These are phyloP conservation scores for Nidularia pulvinata DNA, from an alignment of 768 basidiomycete genomes.

Conservation along the genomic window DNA sequence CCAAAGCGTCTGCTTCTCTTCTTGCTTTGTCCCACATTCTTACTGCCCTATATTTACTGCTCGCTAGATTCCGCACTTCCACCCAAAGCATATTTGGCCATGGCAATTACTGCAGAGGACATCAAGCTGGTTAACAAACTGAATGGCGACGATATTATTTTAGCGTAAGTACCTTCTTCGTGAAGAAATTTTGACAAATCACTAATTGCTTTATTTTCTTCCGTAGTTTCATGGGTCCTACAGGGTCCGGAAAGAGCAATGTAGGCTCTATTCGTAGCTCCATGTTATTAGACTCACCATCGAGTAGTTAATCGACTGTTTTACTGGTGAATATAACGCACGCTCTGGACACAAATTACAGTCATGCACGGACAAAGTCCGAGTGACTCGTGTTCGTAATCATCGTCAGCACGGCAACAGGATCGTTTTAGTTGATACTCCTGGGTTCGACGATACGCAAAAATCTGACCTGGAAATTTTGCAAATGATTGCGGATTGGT, in stretches of 20 bases:
- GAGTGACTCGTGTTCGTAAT: constrained; percentile 19
- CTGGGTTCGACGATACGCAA: constrained; percentile 31
- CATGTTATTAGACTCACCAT: background rate
- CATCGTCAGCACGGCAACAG: constrained; percentile 16
- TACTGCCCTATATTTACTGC: too few relatives aligned
- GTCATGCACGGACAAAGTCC: constrained; percentile 37
- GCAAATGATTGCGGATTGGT: constrained; percentile 30
- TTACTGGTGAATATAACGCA: constrained; percentile 6
- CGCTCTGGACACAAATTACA: constrained; percentile 16
- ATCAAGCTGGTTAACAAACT: too few relatives aligned
- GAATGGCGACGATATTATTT: constrained; percentile 17
- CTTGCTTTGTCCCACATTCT: too few relatives aligned
- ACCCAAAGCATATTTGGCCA: too few relatives aligned
- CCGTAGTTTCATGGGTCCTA: constrained; percentile 21
- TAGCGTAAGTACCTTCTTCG: constrained; percentile 16
- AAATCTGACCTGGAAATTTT: constrained; percentile 30
- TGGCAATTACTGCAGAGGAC: too few relatives aligned
- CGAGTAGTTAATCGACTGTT: constrained; percentile 19
- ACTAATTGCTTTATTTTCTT: background rate
- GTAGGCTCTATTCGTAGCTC: constrained; percentile 9
- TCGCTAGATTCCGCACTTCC: too few relatives aligned
- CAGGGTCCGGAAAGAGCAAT: constrained; percentile 24
- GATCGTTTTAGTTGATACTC: constrained; percentile 36
- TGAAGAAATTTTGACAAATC: background rate
- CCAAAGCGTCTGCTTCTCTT: too few relatives aligned